Evolutionary conservation across 495 filamentous ascomycete genomes (phyloP), one percentile per base, ranked within the genome.

Genomic region (Aspergillus conjunctus): DNA sequence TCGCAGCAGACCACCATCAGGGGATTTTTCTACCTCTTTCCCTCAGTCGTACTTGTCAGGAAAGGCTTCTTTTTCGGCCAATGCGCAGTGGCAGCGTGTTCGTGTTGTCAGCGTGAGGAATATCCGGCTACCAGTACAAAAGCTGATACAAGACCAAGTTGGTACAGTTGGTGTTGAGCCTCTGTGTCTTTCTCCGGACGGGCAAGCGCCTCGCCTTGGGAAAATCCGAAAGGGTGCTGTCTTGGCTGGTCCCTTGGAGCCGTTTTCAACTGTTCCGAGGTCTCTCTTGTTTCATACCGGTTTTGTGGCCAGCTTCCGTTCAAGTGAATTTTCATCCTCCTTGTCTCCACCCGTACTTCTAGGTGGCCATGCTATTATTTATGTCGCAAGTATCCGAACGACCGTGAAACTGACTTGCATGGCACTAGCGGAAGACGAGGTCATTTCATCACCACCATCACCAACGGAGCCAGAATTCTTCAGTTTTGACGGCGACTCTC

Each of bases 191-290:
- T 57, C 66, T 30, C 60, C 71, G 9, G 58, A 69, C 11, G 68
- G 66, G 10, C 53, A 60, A 15, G 54, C 63, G 4, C 68, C 68
- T 12, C 68, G 66, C 17, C 64, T 78, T 43, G 71, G 68, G 51
- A 80, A 84, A 33, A 80, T 94, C 17, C 85, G 91, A 43, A 94
- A 93, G 68, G 93, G 93, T 18, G 92, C 94, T 87, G 85, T 97
- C 6, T 70, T 96, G 10, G 81, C 85, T 8, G 77, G 87, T 56
- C 77, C 82, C 83, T 62, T 84, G 70, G 22, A 81, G 65, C 3
- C 81, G 66, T 70, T 20, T 71, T 75, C 18, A 68, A 73, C 9
- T 69, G 67, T 57, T 63, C 75, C 56, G 65, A 83, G 17, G 59
- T 64, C 46, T 51, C 76, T 63, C 72, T 83, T 63, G 72, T 83